Base-by-base conservation (phyloP, 148 eudicot species). In the Chenopodium suecicum region DNA sequence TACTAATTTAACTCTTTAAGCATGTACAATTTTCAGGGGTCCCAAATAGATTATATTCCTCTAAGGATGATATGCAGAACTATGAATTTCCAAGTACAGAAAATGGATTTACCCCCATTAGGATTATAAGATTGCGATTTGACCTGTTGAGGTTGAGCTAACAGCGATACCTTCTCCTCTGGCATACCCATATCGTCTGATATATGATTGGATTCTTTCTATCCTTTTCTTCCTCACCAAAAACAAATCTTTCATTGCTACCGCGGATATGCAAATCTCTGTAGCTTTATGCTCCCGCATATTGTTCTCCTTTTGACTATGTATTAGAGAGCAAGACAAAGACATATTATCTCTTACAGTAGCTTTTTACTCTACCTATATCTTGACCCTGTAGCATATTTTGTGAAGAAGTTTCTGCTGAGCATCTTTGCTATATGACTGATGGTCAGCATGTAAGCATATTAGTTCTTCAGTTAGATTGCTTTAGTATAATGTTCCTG, bases 31-130 rank as follows among this genome's bases (percentile, higher is more conserved):
- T 58, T 48, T 63, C 63, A 75, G 46, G n/a, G 63, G 83, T 76
- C 83, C 80, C 80, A 64, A 32, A 11, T 58, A 34, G 83, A 84
- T 84, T 80, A 69, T 70, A 80, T 84, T 76, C 86, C 73, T 74
- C 7, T 13, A 73, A 48, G 62, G 32, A 52, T 66, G 17, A 80
- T 70, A 13, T 68, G 52, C 70, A 69, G 70, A 68, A 80, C 25
- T 50, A 58, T 78, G 60, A 31, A 32, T 78, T 50, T 73, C 63
- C 29, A 46, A 68, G 76, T 62, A 75, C 56, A 75, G 75, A 79
- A 79, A 60, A 27, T 70, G 76, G 83, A 80, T 58, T 66, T 80
- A 37, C 73, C 12, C 9, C 48, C 60, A 78, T 19, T 1, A 65
- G 60, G 58, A 77, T 44, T 37, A 77, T 32, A 31, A 65, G 60